Evolutionary conservation across 441 rosid genomes (phyloP).

Genomic region (California macrophylla): DNA sequence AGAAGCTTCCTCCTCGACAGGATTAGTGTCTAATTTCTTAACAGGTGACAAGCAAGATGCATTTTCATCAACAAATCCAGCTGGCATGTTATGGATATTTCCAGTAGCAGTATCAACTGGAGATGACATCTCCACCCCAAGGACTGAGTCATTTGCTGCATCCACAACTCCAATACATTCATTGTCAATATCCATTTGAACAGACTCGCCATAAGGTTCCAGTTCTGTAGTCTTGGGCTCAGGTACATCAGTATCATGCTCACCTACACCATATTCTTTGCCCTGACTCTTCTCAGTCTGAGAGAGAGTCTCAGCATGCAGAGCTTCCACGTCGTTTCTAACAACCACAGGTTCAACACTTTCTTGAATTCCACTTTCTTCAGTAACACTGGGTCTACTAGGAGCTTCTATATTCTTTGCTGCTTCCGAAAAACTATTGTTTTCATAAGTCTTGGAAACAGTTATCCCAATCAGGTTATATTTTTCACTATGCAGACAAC

Average conservation of each 20-base stretch:
- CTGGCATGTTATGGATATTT: slow-evolving; percentile 24
- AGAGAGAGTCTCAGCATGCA: slow-evolving; percentile 28
- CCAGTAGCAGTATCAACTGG: slow-evolving; percentile 17
- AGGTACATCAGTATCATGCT: slow-evolving; percentile 15
- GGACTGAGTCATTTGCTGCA: slow-evolving; percentile 26
- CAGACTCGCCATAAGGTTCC: slow-evolving; percentile 32
- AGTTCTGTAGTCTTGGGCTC: slow-evolving; percentile 23
- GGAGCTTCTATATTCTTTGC: slow-evolving; percentile 33
- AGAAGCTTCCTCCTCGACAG: slow-evolving; percentile 25
- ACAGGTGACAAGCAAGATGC: slow-evolving; percentile 17
- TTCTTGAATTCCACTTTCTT: slow-evolving; percentile 34
- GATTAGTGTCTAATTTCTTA: slow-evolving; percentile 23
- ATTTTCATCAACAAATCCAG: background rate
- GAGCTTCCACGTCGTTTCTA: slow-evolving; percentile 31
- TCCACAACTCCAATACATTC: slow-evolving; percentile 31
- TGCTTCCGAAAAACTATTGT: slow-evolving; percentile 27
- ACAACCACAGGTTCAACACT: slow-evolving; percentile 25
- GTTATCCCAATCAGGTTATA: slow-evolving; percentile 56
- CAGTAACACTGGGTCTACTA: slow-evolving; percentile 23
- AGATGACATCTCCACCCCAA: slow-evolving; percentile 21
- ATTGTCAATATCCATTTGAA: slow-evolving; percentile 40
- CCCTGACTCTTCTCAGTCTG: slow-evolving; percentile 18
- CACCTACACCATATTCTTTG: slow-evolving; percentile 14
- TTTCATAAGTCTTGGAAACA: slow-evolving; percentile 27
- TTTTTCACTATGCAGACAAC: slow-evolving; percentile 43